A percentile compares a stretch with the other conserved stretches of the same genome.
Conservation (phyloP, 495 filamentous ascomycete genomes). For the Penicillium samsonianum region DNA sequence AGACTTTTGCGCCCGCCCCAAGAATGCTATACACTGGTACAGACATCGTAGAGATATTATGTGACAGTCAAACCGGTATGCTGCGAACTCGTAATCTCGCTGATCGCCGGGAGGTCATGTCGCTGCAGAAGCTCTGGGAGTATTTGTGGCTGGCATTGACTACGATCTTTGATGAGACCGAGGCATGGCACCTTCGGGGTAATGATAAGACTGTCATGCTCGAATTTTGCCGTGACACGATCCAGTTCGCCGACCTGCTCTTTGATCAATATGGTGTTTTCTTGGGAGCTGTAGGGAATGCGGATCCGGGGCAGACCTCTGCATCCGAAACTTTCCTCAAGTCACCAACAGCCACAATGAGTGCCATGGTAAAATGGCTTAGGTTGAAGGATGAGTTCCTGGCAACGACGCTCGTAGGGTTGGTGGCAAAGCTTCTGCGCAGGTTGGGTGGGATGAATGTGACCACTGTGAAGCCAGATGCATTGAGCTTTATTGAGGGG, state of each 20-base stretch:
- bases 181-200: conserved; percentile 69
- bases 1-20: conserved; percentile 65
- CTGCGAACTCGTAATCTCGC: conserved; percentile 64
- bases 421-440: conserved; percentile 69
- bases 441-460: conserved; percentile 71
- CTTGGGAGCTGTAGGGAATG: conserved; percentile 60
- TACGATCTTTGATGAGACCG: conserved; percentile 79
- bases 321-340: conserved; percentile 50
- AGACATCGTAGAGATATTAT: conserved; percentile 78
- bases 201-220: conserved; percentile 74
- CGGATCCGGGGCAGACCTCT: conserved; percentile 41
- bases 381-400: conserved; percentile 82
- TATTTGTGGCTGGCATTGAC: conserved; percentile 75
- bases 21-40: conserved; percentile 71
- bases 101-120: conserved; percentile 59
- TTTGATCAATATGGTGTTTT: conserved; percentile 82
- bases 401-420: conserved; percentile 67
- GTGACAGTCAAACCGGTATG: conserved; percentile 77
- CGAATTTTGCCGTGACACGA: conserved; percentile 89
- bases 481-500: conserved; percentile 61
- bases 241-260: conserved; percentile 84
- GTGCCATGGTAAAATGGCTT: conserved; percentile 76
- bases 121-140: conserved; percentile 76
- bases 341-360: conserved; percentile 63
- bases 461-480: conserved; percentile 58